Base-by-base conservation (phyloP, 352 stramenopile species). In the Phytophthora citrophthora region DNA sequence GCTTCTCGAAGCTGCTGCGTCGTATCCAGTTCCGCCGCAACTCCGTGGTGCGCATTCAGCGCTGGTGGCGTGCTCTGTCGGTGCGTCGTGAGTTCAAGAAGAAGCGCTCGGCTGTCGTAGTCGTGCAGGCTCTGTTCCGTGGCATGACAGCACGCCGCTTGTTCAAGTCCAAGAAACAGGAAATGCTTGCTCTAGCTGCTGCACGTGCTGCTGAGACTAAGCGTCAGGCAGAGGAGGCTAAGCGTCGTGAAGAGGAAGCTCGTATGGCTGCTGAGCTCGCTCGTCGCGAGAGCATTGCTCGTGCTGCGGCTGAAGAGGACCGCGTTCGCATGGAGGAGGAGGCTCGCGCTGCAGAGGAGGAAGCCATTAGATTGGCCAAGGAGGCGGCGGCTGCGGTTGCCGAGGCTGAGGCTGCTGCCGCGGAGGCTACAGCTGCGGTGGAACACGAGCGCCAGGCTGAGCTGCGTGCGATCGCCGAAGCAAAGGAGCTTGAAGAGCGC, bases 91-190 rank as follows among this genome's bases (percentile, higher is more conserved):
- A 88, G 36, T 94, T 93, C 48, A 90, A 93, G 72, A 93, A 93
- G 77, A 83, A 88, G 64, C 86, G 88, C 54, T 80, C 68, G 15
- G 80, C 88, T 39, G 86, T 72, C 2, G 62, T 95, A 13, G 65
- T 93, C 18, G 75, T 95, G 38, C 88, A 95, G 55, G 83, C 83
- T 26, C 47, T 94, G 26, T 95, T 94, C 79, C 88, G 86, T 59
- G 88, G 88, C 41, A 81, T 90, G 74, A 81, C 72, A 24, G 88
- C 86, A 41, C 86, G 88, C 45, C 74, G 74, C 10, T 24, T 80
- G 16, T 94, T 91, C 72, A 95, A 95, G 71, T 79, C 70, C 7
- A 93, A 93, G 75, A 95, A 95, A 67, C 79, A 91, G 39, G 86
- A 94, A 68, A 78, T 95, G 82, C 79, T 95, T 60, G 86, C 77